These are phyloP conservation scores for Calendula officinalis DNA, from an alignment of 129 eudicot species.

Conservation along the genomic window DNA sequence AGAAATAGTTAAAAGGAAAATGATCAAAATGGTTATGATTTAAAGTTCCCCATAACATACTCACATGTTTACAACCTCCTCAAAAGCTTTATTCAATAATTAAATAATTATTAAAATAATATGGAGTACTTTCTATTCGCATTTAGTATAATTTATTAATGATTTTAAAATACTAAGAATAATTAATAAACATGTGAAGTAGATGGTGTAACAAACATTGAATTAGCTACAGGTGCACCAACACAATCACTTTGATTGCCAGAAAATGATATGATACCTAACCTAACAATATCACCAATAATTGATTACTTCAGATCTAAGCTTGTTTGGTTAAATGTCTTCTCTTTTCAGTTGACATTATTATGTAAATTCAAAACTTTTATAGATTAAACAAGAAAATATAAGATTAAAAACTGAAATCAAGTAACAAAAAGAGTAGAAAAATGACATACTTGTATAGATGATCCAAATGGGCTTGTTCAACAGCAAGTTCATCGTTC, in stretches of 20 bases:
- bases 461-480: slow-evolving; percentile 71
- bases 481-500: slow-evolving; percentile 80
- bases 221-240: slow-evolving; percentile 20
- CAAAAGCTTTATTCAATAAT: background rate
- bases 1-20: background rate
- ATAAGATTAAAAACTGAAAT: background rate
- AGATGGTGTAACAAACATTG: slow-evolving; percentile 18
- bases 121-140: background rate
- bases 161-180: too few species aligned
- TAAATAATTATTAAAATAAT: background rate
- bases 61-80: background rate
- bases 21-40: background rate
- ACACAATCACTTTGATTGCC: slow-evolving; percentile 24
- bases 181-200: background rate
- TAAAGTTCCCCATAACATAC: too few species aligned
- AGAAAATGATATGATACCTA: slow-evolving; percentile 24
- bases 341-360: background rate
- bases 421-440: background rate
- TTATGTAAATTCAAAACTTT: background rate
- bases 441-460: slow-evolving; percentile 70
- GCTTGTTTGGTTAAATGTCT: background rate
- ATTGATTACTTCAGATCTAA: slow-evolving; percentile 17
- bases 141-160: too few species aligned
- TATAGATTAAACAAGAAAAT: background rate
- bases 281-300: slow-evolving; percentile 13